Evolutionary conservation across 1,284 basidiomycete species (phyloP).

Genomic region (Ceratobasidium sp.): DNA sequence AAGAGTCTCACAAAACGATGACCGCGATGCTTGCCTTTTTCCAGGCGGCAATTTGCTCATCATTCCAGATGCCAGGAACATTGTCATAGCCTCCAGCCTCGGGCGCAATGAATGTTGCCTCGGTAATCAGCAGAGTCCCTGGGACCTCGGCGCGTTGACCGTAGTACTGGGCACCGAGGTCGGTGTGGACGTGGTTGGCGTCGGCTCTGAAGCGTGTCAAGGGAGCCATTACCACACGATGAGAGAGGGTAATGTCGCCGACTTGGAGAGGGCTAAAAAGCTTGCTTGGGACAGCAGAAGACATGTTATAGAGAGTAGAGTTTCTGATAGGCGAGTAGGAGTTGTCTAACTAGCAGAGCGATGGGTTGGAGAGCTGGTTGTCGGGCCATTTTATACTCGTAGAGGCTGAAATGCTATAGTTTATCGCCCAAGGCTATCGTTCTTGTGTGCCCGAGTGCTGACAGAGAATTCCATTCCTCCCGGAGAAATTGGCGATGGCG

Average conservation of each 20-base stretch:
- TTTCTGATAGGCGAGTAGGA: too few species aligned
- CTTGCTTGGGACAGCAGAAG: background rate
- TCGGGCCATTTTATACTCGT: too few species aligned
- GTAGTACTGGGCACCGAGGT: slow-evolving; percentile 45
- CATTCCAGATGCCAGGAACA: slow-evolving; percentile 44
- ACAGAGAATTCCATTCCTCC: too few species aligned
- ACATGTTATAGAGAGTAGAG: too few species aligned
- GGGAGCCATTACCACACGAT: slow-evolving; percentile 59
- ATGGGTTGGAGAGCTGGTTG: too few species aligned
- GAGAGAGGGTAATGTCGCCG: slow-evolving; percentile 53
- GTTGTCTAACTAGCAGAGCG: too few species aligned
- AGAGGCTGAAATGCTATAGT: too few species aligned
- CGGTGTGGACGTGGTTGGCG: slow-evolving; percentile 44
- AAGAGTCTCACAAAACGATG: background rate
- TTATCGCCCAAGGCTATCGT: too few species aligned
- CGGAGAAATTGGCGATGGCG: too few species aligned
- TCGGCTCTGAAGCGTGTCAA: slow-evolving; percentile 54
- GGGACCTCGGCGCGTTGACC: slow-evolving; percentile 43
- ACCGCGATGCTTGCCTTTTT: slow-evolving; percentile 41
- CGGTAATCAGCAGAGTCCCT: slow-evolving; percentile 47
- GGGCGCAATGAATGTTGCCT: slow-evolving; percentile 45
- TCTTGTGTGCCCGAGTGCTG: too few species aligned
- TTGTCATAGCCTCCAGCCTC: slow-evolving; percentile 34
- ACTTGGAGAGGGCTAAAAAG: slow-evolving; percentile 58
- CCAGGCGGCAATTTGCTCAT: slow-evolving; percentile 46